These are phyloP conservation scores for Prunus persica DNA, from an alignment of 306 rosid genomes.

Conservation along the genomic window Prunus_persica_NCBIv2 NC_034009.1:39328001-39328500, in stretches of 20 bases:
- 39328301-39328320: conserved; percentile 71
- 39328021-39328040: conserved; percentile 48
- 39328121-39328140: conserved; percentile 3
- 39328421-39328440: conserved; percentile 98
- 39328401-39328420: conserved; percentile 28
- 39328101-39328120: conserved; percentile 59
- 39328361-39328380: conserved; percentile 7
- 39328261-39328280: conserved; percentile 89
- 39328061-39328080: conserved; percentile 35
- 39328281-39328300: conserved; percentile 53
- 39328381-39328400: conserved; percentile 1
- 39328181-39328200: conserved; percentile 16
- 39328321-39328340: conserved; percentile 85
- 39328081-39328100: conserved; percentile 64
- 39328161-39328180: background rate
- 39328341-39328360: conserved; percentile 23
- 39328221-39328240: conserved; percentile 95
- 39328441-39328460: conserved; percentile 83
- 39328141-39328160: background rate
- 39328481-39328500: conserved; percentile 88
- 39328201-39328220: conserved; percentile 61
- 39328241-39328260: conserved; percentile 93
- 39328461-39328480: conserved; percentile 55
- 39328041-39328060: conserved; percentile 49
- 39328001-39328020: conserved; percentile 18